Evolutionary conservation across 371 early-diverging fungal genomes (phyloP), one percentile per base, ranked within the genome.

Genomic region (Lichtheimia hyalospora): DNA sequence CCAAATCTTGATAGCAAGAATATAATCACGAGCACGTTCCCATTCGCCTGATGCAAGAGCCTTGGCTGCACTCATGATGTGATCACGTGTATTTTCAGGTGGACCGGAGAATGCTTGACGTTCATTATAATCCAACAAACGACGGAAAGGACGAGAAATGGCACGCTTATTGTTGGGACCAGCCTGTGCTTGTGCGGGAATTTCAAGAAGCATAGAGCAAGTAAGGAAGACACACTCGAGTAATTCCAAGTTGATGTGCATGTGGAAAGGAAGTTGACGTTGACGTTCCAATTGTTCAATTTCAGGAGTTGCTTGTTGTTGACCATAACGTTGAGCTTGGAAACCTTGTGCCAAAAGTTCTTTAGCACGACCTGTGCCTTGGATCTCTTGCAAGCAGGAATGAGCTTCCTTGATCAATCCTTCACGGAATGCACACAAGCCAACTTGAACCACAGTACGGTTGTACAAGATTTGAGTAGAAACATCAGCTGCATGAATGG

Each of bases 181-280:
- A 73, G 93, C 87, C 68, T 88, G 81, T 16, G 98, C 97, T 88
- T 97, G 95, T 70, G 85, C 86, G 42, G 98, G 98, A 63, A 99
- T 91, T 77, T 99, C 99, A 55, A 97, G 77, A 42, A 99, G 83
- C 97, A 99, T 95, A 21, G 95, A 92, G 69, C 91, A 90, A 8
- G 94, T 92, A 72, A 97, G 80, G 78, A 95, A 97, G 28, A 94
- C 93, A 72, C 94, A 96, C 83, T 99, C 99, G 46, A 99, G 76
- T 24, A 99, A 86, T 74, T 99, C 99, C 64, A 97, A 77, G 84
- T 97, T 96, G 80, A 99, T 95, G 84, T 96, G 96, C 94, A 97
- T 94, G 82, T 97, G 97, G 93, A 97, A 96, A 21, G 98, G 99
- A 66, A 98, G 83, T 83, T 93, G 96, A 53, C 96, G 87, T 79